Percentiles rank a stretch among this genome's conserved stretches.
Evolutionary conservation across 2,329 filamentous ascomycete species (phyloP).

Genomic region (Ploettnerulaceae sp.): DNA sequence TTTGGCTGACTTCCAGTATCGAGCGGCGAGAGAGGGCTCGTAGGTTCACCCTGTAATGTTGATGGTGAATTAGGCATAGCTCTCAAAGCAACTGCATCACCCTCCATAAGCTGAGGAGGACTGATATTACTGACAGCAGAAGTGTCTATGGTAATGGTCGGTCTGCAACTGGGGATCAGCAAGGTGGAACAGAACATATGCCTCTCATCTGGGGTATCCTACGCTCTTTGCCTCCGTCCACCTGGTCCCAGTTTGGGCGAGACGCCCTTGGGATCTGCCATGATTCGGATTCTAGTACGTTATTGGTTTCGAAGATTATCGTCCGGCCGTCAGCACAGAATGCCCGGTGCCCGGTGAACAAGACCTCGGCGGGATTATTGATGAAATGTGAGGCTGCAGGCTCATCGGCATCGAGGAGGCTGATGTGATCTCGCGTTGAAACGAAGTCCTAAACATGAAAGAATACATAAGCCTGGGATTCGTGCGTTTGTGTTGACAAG

Average conservation of each 20-base stretch:
- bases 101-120: constrained; percentile 31
- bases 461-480: constrained; percentile 25
- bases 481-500: constrained; percentile 7
- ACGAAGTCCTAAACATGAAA: constrained; percentile 4
- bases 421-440: constrained; percentile 20
- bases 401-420: constrained; percentile 27
- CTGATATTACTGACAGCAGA: constrained; percentile 42
- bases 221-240: constrained; percentile 34
- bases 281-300: constrained; percentile 15
- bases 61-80: constrained; percentile 35
- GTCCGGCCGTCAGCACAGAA: constrained; percentile 22
- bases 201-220: constrained; percentile 18
- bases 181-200: constrained; percentile 14
- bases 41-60: constrained; percentile 31
- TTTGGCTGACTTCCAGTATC: constrained; percentile 17
- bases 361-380: constrained; percentile 25
- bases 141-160: constrained; percentile 54
- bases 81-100: constrained; percentile 34
- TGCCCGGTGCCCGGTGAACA: constrained; percentile 29
- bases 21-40: constrained; percentile 36
- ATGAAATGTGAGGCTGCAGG: constrained; percentile 14
- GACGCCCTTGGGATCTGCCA: constrained; percentile 23
- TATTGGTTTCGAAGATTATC: constrained; percentile 14
- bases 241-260: constrained; percentile 27
- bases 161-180: constrained; percentile 31